Evolutionary conservation across 2,329 filamentous ascomycete genomes (phyloP).

Genomic region (Phaeomoniella chlamydospora): DNA sequence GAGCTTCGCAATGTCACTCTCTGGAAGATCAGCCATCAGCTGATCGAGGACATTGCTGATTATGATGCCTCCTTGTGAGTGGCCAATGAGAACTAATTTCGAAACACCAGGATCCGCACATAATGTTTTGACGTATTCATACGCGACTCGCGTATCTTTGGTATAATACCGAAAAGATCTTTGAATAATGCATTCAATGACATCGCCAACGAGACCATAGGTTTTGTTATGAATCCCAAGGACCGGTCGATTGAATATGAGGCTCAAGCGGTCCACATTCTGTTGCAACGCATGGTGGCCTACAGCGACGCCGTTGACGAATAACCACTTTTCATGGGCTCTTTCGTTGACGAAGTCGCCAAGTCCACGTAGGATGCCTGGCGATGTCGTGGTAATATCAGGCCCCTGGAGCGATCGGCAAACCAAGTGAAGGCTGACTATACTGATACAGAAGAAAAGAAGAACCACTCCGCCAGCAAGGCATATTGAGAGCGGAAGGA

Average conservation of each 20-base stretch:
- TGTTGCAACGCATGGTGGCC: constrained; percentile 36
- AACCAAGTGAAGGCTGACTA: constrained; percentile 3
- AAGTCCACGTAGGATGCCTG: constrained; percentile 26
- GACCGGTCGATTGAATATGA: constrained; percentile 58
- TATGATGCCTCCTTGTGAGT: constrained; percentile 67
- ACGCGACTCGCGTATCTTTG: constrained; percentile 42
- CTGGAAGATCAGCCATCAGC: constrained; percentile 57
- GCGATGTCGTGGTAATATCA: constrained; percentile 30
- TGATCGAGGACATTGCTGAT: constrained; percentile 61
- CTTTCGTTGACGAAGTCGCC: constrained; percentile 23
- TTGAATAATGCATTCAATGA: constrained; percentile 65
- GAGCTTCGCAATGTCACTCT: constrained; percentile 50
- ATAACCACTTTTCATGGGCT: constrained; percentile 61
- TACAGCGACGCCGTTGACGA: constrained; percentile 54
- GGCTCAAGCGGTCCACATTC: constrained; percentile 56
- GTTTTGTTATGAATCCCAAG: constrained; percentile 65
- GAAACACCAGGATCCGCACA: constrained; percentile 47
- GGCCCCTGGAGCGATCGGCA: constrained; percentile 18
- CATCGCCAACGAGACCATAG: constrained; percentile 59
- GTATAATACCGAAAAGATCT: constrained; percentile 62
- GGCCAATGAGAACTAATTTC: constrained; percentile 60
- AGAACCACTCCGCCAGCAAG: constrained; percentile 6
- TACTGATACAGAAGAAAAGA: constrained; percentile 1
- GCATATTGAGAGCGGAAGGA: constrained; percentile 5
- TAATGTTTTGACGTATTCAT: constrained; percentile 48